Conservation (phyloP, 768 basidiomycete species). For the Suillus fuscotomentosus region DNA sequence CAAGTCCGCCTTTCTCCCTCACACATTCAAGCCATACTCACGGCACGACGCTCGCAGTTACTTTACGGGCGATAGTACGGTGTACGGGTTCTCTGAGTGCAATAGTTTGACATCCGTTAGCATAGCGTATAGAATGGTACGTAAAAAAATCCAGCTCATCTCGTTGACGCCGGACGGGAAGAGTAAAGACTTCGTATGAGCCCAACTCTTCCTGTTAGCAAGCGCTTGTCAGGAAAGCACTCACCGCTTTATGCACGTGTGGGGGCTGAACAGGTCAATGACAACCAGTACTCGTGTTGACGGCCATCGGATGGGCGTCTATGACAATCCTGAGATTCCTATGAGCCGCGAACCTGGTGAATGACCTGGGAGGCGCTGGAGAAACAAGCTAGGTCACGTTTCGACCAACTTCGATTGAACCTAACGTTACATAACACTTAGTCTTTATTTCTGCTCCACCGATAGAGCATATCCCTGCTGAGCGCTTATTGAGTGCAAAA, state of each 20-base stretch:
- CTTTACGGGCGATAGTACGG: no score
- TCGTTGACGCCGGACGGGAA: no score
- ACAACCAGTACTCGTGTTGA: neutral
- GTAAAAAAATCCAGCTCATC: neutral
- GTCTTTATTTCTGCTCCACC: no score
- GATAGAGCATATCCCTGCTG: no score
- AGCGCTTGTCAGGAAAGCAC: neutral
- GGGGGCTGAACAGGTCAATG: neutral
- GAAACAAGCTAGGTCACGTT: no score
- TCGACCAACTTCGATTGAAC: no score
- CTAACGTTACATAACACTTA: no score
- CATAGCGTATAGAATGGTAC: neutral
- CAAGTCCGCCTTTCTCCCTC: neutral
- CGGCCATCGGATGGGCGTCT: neutral
- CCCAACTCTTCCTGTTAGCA: neutral
- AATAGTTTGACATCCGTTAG: neutral
- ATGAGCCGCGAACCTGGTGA: no score
- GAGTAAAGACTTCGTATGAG: neutral
- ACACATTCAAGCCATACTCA: neutral
- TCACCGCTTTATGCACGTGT: neutral
- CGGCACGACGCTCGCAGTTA: no score
- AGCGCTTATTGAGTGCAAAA: no score
- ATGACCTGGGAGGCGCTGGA: no score
- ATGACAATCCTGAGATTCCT: neutral
- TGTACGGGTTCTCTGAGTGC: no score